Evolutionary conservation across 106 monocot genomes (phyloP).

Genomic region (Dactylorhiza incarnata): DNA sequence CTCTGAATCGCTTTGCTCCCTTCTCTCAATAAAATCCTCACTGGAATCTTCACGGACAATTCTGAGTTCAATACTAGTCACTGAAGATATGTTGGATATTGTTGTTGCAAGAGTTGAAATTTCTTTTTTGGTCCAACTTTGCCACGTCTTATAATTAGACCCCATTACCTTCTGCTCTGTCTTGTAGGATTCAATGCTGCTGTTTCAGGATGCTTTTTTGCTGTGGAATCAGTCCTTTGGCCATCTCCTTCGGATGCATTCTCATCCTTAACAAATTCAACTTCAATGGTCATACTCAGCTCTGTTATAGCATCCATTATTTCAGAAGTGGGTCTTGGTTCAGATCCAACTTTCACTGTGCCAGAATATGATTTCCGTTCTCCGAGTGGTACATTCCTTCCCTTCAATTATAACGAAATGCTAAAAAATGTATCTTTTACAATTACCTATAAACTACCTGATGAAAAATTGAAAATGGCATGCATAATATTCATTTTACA

Average conservation of each 20-base stretch:
- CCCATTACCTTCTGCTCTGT: neutral
- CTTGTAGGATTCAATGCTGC: constrained; percentile 84
- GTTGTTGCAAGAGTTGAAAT: neutral
- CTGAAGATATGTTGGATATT: neutral
- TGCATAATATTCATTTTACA: neutral
- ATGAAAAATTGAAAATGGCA: neutral
- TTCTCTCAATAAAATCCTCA: no score
- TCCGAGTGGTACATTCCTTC: constrained; percentile 53
- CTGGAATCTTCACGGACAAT: no score
- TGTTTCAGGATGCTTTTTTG: constrained; percentile 91
- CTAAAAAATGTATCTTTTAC: neutral
- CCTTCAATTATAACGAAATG: neutral
- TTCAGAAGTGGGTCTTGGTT: constrained; percentile 93
- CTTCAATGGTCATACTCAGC: constrained; percentile 90
- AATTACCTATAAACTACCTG: neutral
- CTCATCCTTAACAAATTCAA: constrained; percentile 72
- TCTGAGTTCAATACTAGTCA: neutral
- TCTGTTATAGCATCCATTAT: constrained; percentile 86
- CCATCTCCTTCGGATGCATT: constrained; percentile 52
- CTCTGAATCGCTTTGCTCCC: no score
- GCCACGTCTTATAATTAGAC: neutral
- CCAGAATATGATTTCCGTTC: constrained; percentile 94
- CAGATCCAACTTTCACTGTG: constrained; percentile 80
- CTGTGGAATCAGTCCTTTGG: constrained; percentile 91
- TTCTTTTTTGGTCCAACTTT: neutral